Evolutionary conservation across 371 early-diverging fungal genomes (phyloP), one percentile per base, ranked within the genome.

Genomic region (Entomophthora muscae): DNA sequence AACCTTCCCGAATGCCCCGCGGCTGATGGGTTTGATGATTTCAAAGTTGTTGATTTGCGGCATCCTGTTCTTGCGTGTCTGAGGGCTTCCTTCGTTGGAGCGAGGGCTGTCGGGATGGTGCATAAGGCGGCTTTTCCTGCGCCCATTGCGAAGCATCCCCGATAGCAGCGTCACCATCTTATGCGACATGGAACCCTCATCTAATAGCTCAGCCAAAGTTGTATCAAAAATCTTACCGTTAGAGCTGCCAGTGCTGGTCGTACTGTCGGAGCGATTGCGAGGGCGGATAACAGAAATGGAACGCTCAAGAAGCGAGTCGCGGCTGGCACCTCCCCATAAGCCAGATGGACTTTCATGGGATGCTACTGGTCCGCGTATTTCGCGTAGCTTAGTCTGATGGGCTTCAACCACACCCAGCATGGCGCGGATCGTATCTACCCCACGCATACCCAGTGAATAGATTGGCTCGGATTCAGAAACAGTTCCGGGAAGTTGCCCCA

Each of bases 1-100:
- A 22, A 95, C 96, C 59, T 73, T 75, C 23, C 91, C 92, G 69
- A 87, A 91, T 0, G 92, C 91, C 24, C 92, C 92, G 32, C 84
- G 78, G 69, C 86, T 85, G 67, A 91, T 89, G 1, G 90, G 90
- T 72, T 89, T 91, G 33, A 91, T 77, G 53, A 91, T 75, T 52
- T 85, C 84, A 78, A 91, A 91, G 68, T 91, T 91, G 30, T 78
- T 70, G 62, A 91, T 89, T n/a, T 80, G 78, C 0, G 91, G 91
- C 56, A 88, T 63, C 22, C 51, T 63, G 12, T 22, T 24, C 23
- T 53, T 51, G 52, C 29, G 13, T 3, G 51, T 7, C 24, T 29
- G 31, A 7, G 58, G 58, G 42, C 61, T 61, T 12, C 61, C 42
- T 12, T 61, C 42, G 33, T 33, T 33, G 3, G 61, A 51, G n/a